Base-by-base conservation (phyloP, 176 grass and related monocot genomes). In the Oryza nivara region DNA sequence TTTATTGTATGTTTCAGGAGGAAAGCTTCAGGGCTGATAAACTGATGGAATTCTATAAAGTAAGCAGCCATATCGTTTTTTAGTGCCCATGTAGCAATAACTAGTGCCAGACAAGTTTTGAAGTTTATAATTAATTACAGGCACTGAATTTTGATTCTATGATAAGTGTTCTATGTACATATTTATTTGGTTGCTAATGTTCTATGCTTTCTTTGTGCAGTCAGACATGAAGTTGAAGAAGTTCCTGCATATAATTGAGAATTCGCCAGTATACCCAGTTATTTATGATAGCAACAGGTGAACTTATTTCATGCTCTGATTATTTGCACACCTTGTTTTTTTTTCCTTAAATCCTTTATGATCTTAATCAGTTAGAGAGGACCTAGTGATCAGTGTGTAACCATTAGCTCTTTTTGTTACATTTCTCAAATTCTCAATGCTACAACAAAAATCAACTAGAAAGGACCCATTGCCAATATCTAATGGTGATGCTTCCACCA, bases 211-310 rank as follows among this genome's bases (percentile, higher is more conserved):
- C 40, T 82, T 73, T 84, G 36, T 82, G 30, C 88, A 99, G 96
- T 92, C 91, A 25, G 96, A 99, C 84, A 69, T 94, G 81, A 99
- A 99, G 75, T 78, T 99, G 78, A 99, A 96, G 93, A 99, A 94
- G 47, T 99, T 96, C 85, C 83, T 96, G 78, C 93, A 94, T 85
- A 94, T 96, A 86, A 99, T 99, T 8, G 96, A 99, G 78, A 94
- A 94, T 40, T 96, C 96, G 67, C 88, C 93, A 47, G 93, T 96
- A 25, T 99, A 94, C 64, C 96, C 91, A 76, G 93, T 99, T 73
- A 99, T 96, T 86, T 96, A 96, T 91, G 93, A 99, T 76, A 92
- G 81, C 80, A 96, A 89, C 71, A 96, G 93, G 96, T 99, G 90
- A 81, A 78, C 25, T 32, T 47, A 60, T 68, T 46, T 0, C 54